Evolutionary conservation across 2,329 filamentous ascomycete species (phyloP), one percentile per base, ranked within the genome.

Genomic region (Bipolaris sorokiniana): DNA sequence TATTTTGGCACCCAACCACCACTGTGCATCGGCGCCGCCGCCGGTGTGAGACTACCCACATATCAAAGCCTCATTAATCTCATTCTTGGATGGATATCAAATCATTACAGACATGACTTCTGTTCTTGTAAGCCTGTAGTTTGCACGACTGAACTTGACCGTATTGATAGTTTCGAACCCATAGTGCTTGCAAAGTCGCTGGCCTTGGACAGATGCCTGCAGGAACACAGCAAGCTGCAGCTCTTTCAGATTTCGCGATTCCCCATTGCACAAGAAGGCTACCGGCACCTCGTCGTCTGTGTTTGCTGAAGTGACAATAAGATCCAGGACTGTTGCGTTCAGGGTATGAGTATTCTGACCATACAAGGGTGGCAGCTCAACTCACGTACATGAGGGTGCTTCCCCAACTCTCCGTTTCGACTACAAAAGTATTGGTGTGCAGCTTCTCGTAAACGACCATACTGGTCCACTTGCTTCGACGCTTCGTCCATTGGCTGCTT

Each of bases 341-440:
- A n/a, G 1, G 34, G 28, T 15, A 36, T 34, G 31, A 47, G 31
- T 11, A 13, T 34, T 36, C 6, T 23, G 5, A 22, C 13, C 10
- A n/a, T 13, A 7, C 3, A 1, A 34, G 15, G 3, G 15, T 36
- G 31, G 10, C 4, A 5, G 31, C 16, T 34, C n/a, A 23, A 34
- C 48, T 51, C 33, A 51, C 48, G 28, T 51, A 51, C 45, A 34
- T 51, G 48, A 10, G 48, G 48, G 13, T 42, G 26, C 3, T 33
- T 34, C 7, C 48, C 48, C 22, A 51, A 23, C 2, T 34, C 48
- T 42, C 48, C 28, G 20, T 51, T 51, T 11, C 48, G 26, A 11
- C 37, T 40, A 22, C 26, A 37, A 34, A 51, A 51, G 26, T 51
- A 51, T 11, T 45, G 23, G 31, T 51, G 48, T 22, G 48, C 48